These are phyloP conservation scores for Holtermannia corniformis DNA, from an alignment of 768 basidiomycete species.

Conservation along the genomic window DNA sequence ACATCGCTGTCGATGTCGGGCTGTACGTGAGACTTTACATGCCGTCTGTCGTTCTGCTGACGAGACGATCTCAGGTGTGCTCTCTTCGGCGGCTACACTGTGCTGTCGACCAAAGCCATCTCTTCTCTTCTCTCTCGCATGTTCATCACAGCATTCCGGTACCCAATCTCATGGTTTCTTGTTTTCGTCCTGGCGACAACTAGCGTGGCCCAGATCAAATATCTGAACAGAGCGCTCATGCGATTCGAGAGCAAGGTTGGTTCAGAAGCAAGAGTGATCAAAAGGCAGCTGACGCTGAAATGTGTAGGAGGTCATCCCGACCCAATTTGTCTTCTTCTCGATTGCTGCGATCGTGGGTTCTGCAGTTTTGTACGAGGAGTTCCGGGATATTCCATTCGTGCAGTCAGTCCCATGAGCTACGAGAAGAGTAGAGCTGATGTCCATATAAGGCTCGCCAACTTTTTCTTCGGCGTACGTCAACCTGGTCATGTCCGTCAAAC, in stretches of 20 bases:
- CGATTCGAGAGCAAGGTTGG: constrained; percentile 81
- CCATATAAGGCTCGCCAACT: constrained; percentile 27
- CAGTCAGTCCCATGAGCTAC: constrained; percentile 48
- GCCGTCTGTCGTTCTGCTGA: not conserved
- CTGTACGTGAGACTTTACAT: constrained; percentile 52
- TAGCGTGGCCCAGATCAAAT: constrained; percentile 40
- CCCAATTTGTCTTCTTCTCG: constrained; percentile 91
- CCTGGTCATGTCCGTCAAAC: not conserved
- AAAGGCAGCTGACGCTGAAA: constrained; percentile 5
- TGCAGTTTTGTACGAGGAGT: constrained; percentile 89
- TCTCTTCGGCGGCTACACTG: constrained; percentile 56
- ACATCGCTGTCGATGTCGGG: constrained; percentile 77
- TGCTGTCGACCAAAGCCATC: constrained; percentile 83
- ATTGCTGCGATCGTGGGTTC: constrained; percentile 70
- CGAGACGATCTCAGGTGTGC: constrained; percentile 23
- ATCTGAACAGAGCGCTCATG: constrained; percentile 58
- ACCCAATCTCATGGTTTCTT: constrained; percentile 48
- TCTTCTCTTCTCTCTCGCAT: constrained; percentile 73
- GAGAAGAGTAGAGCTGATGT: not conserved
- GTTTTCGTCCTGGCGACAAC: constrained; percentile 51
- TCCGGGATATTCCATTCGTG: constrained; percentile 69
- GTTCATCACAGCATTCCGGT: constrained; percentile 64
- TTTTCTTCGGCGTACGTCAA: constrained; percentile 31
- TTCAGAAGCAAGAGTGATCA: too few relatives aligned
- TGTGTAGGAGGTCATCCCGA: constrained; percentile 68